A percentile compares a stretch with the other conserved stretches of the same genome.
Evolutionary conservation across 352 stramenopile genomes (phyloP).

Genomic region (Globisporangium echinulatum): DNA sequence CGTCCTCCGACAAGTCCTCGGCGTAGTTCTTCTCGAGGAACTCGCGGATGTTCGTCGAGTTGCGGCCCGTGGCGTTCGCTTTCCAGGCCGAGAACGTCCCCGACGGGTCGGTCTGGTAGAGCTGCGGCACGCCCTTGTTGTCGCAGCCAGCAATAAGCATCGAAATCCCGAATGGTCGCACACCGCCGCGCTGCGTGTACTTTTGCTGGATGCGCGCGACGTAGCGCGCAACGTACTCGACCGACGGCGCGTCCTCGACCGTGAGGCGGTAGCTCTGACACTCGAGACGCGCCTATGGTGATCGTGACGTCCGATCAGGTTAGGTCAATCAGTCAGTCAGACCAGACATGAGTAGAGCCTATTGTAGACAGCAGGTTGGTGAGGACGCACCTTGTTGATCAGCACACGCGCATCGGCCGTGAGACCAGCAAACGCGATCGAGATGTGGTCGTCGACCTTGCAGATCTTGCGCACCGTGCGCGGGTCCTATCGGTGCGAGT

Average conservation of each 20-base stretch:
- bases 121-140: constrained; percentile 86
- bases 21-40: constrained; percentile 99
- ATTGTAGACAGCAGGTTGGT: too few species aligned
- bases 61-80: constrained; percentile 96
- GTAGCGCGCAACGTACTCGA: constrained; percentile 98
- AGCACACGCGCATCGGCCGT: constrained; percentile 97
- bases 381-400: constrained; percentile 88
- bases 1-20: constrained; percentile 89
- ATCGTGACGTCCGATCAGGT: not conserved
- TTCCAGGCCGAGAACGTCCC: constrained; percentile 98
- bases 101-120: constrained; percentile 98
- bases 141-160: constrained; percentile 96
- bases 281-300: constrained; percentile 85
- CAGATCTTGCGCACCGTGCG: constrained; percentile 99
- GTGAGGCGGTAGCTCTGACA: constrained; percentile 98
- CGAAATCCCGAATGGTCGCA: constrained; percentile 98
- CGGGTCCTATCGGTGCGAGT: constrained; percentile 60
- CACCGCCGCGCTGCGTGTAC: constrained; percentile 97
- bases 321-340: too few species aligned
- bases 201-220: constrained; percentile 97
- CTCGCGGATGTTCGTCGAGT: constrained; percentile 96
- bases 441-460: constrained; percentile 97
- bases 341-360: too few species aligned
- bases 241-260: constrained; percentile 89
- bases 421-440: constrained; percentile 97